phyloP scores from a whole-genome alignment of 2,329 filamentous ascomycete genomes.

The Calonectria fujianensis region DNA sequence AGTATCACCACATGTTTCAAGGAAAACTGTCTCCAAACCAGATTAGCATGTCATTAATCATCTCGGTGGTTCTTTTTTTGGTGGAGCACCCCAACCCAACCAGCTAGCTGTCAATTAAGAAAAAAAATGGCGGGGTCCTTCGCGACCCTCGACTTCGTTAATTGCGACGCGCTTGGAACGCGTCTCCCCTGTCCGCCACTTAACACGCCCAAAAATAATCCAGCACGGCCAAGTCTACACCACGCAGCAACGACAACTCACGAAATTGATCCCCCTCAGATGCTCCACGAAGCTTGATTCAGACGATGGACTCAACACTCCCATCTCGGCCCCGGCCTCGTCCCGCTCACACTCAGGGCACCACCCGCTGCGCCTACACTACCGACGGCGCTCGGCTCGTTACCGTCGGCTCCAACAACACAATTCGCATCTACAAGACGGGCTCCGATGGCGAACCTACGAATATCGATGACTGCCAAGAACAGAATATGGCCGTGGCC shows the following conservation, averaged over 20 bases:
- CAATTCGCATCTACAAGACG: constrained; percentile 93
- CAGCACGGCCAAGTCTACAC: constrained; percentile 3
- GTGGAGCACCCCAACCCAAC: constrained; percentile 46
- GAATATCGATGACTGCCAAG: constrained; percentile 93
- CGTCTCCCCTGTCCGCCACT: constrained; percentile 57
- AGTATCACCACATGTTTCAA: not conserved
- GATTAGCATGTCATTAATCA: constrained; percentile 30
- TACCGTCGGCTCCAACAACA: constrained; percentile 95
- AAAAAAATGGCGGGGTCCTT: constrained; percentile 56
- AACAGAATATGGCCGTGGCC: constrained; percentile 87
- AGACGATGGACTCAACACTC: constrained; percentile 59
- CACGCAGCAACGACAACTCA: constrained; percentile 4
- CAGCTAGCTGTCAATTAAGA: constrained; percentile 22
- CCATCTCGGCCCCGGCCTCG: constrained; percentile 74
- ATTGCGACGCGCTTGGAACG: constrained; percentile 65
- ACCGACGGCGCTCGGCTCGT: constrained; percentile 90
- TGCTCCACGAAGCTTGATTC: constrained; percentile 35
- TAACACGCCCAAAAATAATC: constrained; percentile 31
- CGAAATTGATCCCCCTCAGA: constrained; percentile 23
- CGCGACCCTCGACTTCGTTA: constrained; percentile 54
- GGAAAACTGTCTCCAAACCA: constrained; percentile 28
- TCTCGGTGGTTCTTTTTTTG: constrained; percentile 41
- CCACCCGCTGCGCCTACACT: constrained; percentile 92
- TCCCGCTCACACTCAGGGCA: constrained; percentile 88
- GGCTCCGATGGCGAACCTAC: constrained; percentile 93